Base-by-base conservation (phyloP, 371 early-diverging fungal species). In the Mucor piriformis region DNA sequence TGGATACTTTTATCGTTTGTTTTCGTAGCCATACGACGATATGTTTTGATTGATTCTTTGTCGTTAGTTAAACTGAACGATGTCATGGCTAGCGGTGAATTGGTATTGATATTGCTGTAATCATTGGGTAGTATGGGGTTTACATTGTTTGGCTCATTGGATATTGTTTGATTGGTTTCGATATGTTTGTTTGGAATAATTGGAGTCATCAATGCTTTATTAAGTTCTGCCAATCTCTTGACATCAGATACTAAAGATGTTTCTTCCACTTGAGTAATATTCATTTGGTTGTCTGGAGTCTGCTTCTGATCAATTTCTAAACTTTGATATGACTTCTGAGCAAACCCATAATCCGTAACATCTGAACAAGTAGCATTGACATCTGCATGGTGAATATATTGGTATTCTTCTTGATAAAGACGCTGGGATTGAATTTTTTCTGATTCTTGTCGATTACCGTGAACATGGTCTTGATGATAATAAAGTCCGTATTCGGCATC, bases 1-100 rank as follows among this genome's bases (percentile, higher is more conserved):
- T 89, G 89, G 35, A 82, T 79, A n/a, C 80, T 66, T 24, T 76
- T 66, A 61, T 89, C 88, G 54, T 87, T 82, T 27, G 87, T 87
- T 63, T 89, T 88, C 54, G 72, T 79, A 3, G 89, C 89, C 43
- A 88, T 84, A 24, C 89, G 83, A 15, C 89, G 83, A 56, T 86
- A 89, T 38, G 74, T 84, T 51, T 83, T 77, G 37, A 85, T 58
- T 0, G 81, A 79, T 13, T 68, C 73, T 37, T 72, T 75, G 32
- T 81, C 80, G 53, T 75, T 72, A 7, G 79, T 74, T 46, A 85
- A 71, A 37, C 85, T 81, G 35, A 68, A 72, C 27, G 86, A 85
- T 3, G 70, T 57, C 25, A 65, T 63, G 37, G 66, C 50, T 7
- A 33, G 21, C 24, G 35, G 54, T 6, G 49, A 29, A 2, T 12